Percentiles rank a stretch among this genome's conserved stretches.
Conservation (phyloP, 306 rosid species). For the Medicago lupulina region DNA sequence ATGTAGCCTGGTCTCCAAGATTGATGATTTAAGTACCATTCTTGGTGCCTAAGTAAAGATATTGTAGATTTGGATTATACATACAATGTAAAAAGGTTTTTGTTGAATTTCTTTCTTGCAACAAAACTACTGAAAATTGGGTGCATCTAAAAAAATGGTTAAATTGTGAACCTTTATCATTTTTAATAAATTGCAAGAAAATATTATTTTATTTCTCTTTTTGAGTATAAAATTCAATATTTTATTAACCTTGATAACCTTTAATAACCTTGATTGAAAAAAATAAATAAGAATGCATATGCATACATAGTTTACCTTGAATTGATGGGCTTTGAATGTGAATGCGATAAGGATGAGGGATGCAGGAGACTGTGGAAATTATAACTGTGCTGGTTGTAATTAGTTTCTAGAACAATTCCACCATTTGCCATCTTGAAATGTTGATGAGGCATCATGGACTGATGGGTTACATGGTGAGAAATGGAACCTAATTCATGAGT, state of each 20-base stretch:
- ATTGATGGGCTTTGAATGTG: conserved; percentile 43
- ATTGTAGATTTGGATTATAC: background rate
- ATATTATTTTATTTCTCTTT: too few species aligned
- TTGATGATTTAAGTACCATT: conserved; percentile 47
- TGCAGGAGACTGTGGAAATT: conserved; percentile 42
- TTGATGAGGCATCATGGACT: conserved; percentile 44
- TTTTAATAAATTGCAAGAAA: too few species aligned
- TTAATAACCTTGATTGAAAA: too few species aligned
- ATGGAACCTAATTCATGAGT: conserved; percentile 34
- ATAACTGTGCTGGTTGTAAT: conserved; percentile 32
- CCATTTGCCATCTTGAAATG: conserved; percentile 63
- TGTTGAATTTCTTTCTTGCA: conserved; percentile 1
- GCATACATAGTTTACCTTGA: conserved; percentile 46
- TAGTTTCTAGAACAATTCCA: conserved; percentile 56
- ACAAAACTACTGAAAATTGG: too few species aligned
- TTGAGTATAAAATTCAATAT: too few species aligned
- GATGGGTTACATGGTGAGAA: conserved; percentile 38
- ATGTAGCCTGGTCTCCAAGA: conserved; percentile 40
- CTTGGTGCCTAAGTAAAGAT: conserved; percentile 44
- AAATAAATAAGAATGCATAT: conserved; percentile 1
- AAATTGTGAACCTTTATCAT: too few species aligned
- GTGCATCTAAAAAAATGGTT: too few species aligned
- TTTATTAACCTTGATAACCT: too few species aligned
- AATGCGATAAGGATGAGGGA: conserved; percentile 39
- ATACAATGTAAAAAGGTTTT: background rate